Evolutionary conservation across 2,329 filamentous ascomycete genomes (phyloP).

Genomic region (Neoarthrinium moseri): DNA sequence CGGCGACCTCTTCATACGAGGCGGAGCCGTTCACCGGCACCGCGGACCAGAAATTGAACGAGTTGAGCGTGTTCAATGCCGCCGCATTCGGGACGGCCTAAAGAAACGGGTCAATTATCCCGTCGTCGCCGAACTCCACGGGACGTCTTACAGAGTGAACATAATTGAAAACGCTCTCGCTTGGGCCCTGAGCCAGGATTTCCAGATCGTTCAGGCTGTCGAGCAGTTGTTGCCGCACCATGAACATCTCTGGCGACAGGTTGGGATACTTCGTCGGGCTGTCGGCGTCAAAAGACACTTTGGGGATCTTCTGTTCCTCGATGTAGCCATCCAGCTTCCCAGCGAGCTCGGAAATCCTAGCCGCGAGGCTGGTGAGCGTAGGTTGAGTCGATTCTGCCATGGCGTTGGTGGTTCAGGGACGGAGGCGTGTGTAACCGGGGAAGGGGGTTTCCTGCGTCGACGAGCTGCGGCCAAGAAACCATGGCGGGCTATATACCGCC

Average conservation of each 20-base stretch:
- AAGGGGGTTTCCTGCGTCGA: constrained; percentile 5
- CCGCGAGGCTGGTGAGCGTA: constrained; percentile 41
- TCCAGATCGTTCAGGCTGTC: constrained; percentile 46
- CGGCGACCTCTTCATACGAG: constrained; percentile 38
- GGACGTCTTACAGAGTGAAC: constrained; percentile 33
- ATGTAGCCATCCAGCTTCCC: constrained; percentile 38
- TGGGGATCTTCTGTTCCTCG: constrained; percentile 38
- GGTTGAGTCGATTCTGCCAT: constrained; percentile 29
- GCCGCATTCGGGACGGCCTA: constrained; percentile 43
- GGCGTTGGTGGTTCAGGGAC: no score
- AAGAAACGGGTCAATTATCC: not conserved
- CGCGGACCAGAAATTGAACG: constrained; percentile 51
- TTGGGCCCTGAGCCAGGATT: constrained; percentile 45
- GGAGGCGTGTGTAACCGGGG: constrained; percentile 11
- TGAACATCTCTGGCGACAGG: constrained; percentile 41
- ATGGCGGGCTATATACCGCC: not conserved
- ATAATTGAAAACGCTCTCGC: constrained; percentile 48
- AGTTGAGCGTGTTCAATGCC: constrained; percentile 45
- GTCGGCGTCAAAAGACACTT: constrained; percentile 41
- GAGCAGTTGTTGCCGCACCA: constrained; percentile 40
- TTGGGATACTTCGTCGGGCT: constrained; percentile 40
- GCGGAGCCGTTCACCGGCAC: constrained; percentile 46
- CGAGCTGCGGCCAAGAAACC: not conserved
- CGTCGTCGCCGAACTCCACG: not conserved
- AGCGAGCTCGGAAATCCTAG: constrained; percentile 43